phyloP scores from a whole-genome alignment of 805 yeast species.

The Candida quercuum region DNA sequence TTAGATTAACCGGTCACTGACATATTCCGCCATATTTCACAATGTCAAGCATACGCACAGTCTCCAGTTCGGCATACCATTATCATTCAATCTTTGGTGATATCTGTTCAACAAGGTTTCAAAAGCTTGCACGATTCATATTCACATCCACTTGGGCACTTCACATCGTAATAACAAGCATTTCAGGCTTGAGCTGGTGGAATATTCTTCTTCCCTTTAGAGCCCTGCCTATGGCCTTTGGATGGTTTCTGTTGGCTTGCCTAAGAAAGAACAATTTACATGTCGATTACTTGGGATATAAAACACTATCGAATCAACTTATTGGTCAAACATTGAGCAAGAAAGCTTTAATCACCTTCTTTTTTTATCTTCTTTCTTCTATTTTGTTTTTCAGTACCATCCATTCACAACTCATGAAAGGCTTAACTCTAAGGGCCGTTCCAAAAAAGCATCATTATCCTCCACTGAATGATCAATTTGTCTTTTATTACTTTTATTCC shows the following conservation, averaged over 20 bases:
- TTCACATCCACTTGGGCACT: constrained; percentile 25
- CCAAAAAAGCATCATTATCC: constrained; percentile 37
- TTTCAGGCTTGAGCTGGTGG: constrained; percentile 20
- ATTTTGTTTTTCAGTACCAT: constrained; percentile 20
- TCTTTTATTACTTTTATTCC: constrained; percentile 45
- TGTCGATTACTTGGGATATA: constrained; percentile 30
- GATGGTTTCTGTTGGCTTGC: constrained; percentile 29
- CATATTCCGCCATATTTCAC: no score
- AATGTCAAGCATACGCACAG: not conserved
- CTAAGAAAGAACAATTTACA: constrained; percentile 36
- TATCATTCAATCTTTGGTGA: constrained; percentile 35
- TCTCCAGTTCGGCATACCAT: constrained; percentile 20
- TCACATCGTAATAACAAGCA: constrained; percentile 20
- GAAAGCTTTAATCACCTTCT: constrained; percentile 20
- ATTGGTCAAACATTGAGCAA: constrained; percentile 20
- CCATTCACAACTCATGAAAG: constrained; percentile 17
- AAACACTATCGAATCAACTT: constrained; percentile 23
- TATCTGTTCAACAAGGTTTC: constrained; percentile 34
- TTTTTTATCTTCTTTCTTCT: constrained; percentile 19
- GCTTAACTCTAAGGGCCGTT: constrained; percentile 21
- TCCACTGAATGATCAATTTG: constrained; percentile 36
- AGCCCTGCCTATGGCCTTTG: constrained; percentile 23
- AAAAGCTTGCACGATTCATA: constrained; percentile 32
- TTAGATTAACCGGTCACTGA: no score
- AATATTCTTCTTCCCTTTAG: constrained; percentile 25